Evolutionary conservation across 2,329 filamentous ascomycete species (phyloP).

Genomic region (Aureobasidium sp.): DNA sequence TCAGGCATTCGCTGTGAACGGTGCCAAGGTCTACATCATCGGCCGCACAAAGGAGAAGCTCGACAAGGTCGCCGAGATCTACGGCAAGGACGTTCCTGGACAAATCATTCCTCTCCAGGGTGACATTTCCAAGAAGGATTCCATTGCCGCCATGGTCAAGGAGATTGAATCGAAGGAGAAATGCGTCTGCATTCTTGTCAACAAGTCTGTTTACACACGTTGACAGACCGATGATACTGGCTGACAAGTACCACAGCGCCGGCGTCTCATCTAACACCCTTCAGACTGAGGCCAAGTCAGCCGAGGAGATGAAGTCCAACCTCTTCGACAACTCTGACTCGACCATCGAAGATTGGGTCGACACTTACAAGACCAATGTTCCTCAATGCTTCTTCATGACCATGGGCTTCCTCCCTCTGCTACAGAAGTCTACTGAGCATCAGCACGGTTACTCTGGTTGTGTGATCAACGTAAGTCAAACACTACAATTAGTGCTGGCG

Average conservation of each 20-base stretch:
- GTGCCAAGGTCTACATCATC: constrained; percentile 42
- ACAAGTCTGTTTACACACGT: constrained; percentile 19
- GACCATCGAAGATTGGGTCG: constrained; percentile 39
- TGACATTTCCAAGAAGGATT: constrained; percentile 38
- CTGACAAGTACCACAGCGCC: constrained; percentile 30
- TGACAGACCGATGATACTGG: not conserved
- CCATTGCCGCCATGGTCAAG: constrained; percentile 34
- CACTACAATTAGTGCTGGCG: not conserved
- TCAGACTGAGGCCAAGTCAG: constrained; percentile 32
- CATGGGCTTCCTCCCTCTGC: constrained; percentile 40
- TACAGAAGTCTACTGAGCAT: constrained; percentile 37
- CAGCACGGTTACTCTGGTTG: constrained; percentile 37
- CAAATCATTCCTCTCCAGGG: constrained; percentile 41
- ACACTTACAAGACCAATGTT: constrained; percentile 42
- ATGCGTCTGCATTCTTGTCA: constrained; percentile 40
- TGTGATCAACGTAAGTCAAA: constrained; percentile 38
- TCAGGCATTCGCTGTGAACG: constrained; percentile 29
- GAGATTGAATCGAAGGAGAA: constrained; percentile 39
- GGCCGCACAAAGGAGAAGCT: constrained; percentile 43
- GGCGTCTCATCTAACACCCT: constrained; percentile 36
- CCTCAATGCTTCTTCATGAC: constrained; percentile 42
- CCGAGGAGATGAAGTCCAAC: constrained; percentile 38
- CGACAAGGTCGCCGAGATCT: constrained; percentile 37
- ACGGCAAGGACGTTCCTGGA: constrained; percentile 38
- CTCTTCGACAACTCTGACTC: constrained; percentile 37